Evolutionary conservation across 2,329 filamentous ascomycete species (phyloP), one percentile per base, ranked within the genome.

Genomic region (Colletotrichum phormii): DNA sequence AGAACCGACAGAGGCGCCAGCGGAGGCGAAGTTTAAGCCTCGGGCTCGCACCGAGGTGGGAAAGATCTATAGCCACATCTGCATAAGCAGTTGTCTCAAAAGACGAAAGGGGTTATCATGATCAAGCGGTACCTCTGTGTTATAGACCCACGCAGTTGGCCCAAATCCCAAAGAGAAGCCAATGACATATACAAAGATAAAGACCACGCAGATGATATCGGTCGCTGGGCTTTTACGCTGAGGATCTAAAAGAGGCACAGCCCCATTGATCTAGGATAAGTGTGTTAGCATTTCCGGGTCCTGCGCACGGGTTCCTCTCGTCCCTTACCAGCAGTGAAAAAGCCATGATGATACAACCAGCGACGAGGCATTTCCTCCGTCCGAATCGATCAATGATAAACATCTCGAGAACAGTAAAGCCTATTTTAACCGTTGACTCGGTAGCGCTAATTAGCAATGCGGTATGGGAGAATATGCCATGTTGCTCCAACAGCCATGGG

Each of bases 91-190:
- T 37, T n/a, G 24, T 9, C 12, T 58, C 24, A 42, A n/a, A 18
- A 3, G 8, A 49, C 8, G 9, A 5, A 12, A n/a, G n/a, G 61
- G 24, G 37, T n/a, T 26, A 29, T 22, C 49, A 24, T 29, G 4
- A 29, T 55, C 5, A 42, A 35, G 3, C 8, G 79, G 29, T 73
- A 88, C 87, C 81, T 91, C 89, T 0, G 88, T 85, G n/a, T 87
- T 87, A 73, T 90, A 90, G 0, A 90, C 87, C 89, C 89, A 91
- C 0, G 88, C 84, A 0, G 87, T 85, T 0, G 89, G 87, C 0
- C 89, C 89, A 55, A 90, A 89, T 0, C 89, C 87, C 73, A 90
- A 82, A 63, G 86, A 89, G 76, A 89, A 90, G 0, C 89, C 89
- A 63, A 90, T 83, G 8, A 88, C 87, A 77, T 89, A 91, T 55